Conservation (phyloP, 2,329 filamentous ascomycete species). For the Ceratocystis smalleyi region DNA sequence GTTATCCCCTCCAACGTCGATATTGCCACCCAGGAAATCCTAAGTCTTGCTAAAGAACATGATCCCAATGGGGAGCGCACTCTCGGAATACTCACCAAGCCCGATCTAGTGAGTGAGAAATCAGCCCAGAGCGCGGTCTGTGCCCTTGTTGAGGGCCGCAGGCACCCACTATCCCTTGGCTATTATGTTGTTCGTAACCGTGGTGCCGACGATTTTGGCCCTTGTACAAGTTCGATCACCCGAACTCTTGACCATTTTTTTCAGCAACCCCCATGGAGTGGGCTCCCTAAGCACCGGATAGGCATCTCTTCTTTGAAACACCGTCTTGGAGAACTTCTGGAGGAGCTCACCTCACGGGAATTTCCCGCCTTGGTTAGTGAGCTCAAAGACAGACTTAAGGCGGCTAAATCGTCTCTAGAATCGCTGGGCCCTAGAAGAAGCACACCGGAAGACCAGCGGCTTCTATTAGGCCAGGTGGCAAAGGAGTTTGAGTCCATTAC, state of each 20-base stretch:
- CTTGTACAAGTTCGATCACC: neutral
- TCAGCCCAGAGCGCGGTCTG: conserved; percentile 17
- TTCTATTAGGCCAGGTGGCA: conserved; percentile 18
- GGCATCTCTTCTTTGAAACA: conserved; percentile 20
- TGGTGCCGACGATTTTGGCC: conserved; percentile 18
- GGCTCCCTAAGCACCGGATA: conserved; percentile 19
- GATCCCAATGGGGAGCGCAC: conserved; percentile 25
- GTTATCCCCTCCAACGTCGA: conserved; percentile 29
- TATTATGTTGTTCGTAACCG: conserved; percentile 21
- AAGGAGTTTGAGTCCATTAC: conserved; percentile 18
- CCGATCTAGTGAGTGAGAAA: conserved; percentile 23
- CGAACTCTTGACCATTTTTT: conserved; percentile 27
- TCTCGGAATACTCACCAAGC: conserved; percentile 31
- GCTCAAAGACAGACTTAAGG: conserved; percentile 11
- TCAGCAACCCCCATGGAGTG: conserved; percentile 24
- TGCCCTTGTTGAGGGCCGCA: conserved; percentile 17
- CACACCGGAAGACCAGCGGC: conserved; percentile 18
- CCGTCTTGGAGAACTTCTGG: conserved; percentile 21
- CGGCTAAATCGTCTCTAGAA: conserved; percentile 4
- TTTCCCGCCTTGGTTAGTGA: conserved; percentile 22
- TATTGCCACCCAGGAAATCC: conserved; percentile 26
- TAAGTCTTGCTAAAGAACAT: conserved; percentile 22
- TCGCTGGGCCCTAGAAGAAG: conserved; percentile 16
- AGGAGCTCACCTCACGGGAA: conserved; percentile 21
- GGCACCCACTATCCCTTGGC: conserved; percentile 18